Base-by-base conservation (phyloP, 2,329 filamentous ascomycete species). In the Fusarium sublunatum region DNA sequence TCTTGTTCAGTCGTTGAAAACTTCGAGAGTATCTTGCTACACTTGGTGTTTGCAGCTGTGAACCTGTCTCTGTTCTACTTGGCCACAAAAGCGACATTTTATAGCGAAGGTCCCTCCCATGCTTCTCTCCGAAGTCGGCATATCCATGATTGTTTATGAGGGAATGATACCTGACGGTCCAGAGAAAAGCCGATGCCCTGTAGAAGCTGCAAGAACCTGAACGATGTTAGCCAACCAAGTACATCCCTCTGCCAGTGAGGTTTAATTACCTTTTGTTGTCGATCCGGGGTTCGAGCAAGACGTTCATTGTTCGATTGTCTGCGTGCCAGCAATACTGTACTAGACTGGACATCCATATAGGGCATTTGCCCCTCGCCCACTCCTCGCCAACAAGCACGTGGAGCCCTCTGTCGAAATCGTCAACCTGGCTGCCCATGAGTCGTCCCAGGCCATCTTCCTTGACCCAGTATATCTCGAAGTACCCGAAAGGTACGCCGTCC, bases 401-500 rank as follows among this genome's bases (percentile, higher is more conserved):
- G 13, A 97, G 78, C 0, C 95, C 95, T 5, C 95, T 84, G 72
- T 98, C 94, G 76, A 90, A 97, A 70, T 96, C 91, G 11, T 85
- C 86, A 0, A 88, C 86, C 5, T 85, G 83, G n/a, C 83, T 83
- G 1, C 87, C 83, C 12, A 96, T 76, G 66, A 91, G 83, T 47
- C 82, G 84, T 1, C 91, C 92, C 3, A 99, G 75, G 0, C 82
- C 78, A 73, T 98, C 94, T 75, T 99, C 95, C 72, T 96, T 96
- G 8, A 94, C 92, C 94, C 95, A 99, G 79, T 98, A 98, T 38
- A 99, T 85, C 79, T 98, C 94, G 73, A 98, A 97, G 74, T 95
- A 99, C 0, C 93, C 95, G 78, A 98, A 98, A 0, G 94, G 94
- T 63, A 94, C 90, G n/a, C 92, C 93, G 69, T 97, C 92, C 91